Evolutionary conservation across 345 rosid species (phyloP).

Genomic region (Pistacia vera): DNA sequence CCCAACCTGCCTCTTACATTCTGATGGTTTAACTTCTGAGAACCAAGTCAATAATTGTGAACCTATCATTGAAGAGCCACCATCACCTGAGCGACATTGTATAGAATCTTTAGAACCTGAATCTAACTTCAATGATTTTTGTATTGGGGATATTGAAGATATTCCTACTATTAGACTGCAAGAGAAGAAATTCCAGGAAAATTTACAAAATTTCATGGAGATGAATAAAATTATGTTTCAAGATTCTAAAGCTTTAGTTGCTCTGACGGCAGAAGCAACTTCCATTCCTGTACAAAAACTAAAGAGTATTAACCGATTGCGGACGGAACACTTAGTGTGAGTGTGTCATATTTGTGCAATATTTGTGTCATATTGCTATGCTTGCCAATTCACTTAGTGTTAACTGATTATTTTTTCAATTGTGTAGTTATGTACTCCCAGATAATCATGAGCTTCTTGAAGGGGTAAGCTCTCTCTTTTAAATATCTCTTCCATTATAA

Average conservation of each 20-base stretch:
- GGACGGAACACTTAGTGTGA: constrained; percentile 76
- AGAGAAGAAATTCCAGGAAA: constrained; percentile 35
- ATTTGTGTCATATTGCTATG: no score
- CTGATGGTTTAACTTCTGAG: constrained; percentile 1
- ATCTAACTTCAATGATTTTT: constrained; percentile 43
- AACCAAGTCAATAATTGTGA: constrained; percentile 23
- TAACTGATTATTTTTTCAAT: constrained; percentile 1
- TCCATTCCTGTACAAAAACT: constrained; percentile 46
- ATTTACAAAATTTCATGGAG: constrained; percentile 28
- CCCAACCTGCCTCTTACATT: constrained; percentile 15
- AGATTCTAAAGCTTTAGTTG: constrained; percentile 49
- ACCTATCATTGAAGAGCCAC: constrained; percentile 68
- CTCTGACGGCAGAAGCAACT: constrained; percentile 43
- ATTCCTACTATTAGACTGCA: constrained; percentile 48
- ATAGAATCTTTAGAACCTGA: constrained; percentile 34
- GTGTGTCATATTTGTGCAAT: constrained; percentile 13
- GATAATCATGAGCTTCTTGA: constrained; percentile 46
- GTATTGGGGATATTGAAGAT: constrained; percentile 35
- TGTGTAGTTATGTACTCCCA: constrained; percentile 63
- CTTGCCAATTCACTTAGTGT: background rate
- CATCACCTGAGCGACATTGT: constrained; percentile 38
- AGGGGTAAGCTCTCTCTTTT: constrained; percentile 36
- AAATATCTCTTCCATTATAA: background rate
- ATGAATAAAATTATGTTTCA: constrained; percentile 20
- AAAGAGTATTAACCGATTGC: constrained; percentile 39